These are phyloP conservation scores for Scedosporium minutisporum DNA, from an alignment of 2,329 filamentous ascomycete genomes.

Conservation along the genomic window DNA sequence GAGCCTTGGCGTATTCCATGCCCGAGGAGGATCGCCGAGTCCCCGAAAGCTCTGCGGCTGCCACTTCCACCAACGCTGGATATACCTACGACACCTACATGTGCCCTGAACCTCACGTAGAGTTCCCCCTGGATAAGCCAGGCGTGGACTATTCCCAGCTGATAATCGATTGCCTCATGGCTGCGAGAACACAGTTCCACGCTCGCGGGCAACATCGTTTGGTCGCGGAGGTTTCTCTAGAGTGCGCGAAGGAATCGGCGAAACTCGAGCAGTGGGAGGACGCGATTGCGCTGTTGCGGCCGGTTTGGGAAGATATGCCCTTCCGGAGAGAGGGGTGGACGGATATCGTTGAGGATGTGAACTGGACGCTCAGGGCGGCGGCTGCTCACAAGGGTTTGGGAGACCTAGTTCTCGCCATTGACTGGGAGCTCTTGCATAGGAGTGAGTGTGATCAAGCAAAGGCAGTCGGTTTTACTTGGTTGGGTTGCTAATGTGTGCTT, in stretches of 20 bases:
- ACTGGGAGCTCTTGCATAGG: slow-evolving; percentile 55
- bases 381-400: slow-evolving; percentile 42
- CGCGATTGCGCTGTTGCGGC: slow-evolving; percentile 42
- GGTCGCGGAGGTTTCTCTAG: slow-evolving; percentile 46
- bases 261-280: slow-evolving; percentile 41
- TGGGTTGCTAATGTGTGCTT: background rate
- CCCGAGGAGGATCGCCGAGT: slow-evolving; percentile 48
- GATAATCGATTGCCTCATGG: slow-evolving; percentile 42
- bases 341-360: slow-evolving; percentile 48
- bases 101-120: slow-evolving; percentile 53
- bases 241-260: slow-evolving; percentile 47
- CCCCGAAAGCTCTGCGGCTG: slow-evolving; percentile 37
- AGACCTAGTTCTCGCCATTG: slow-evolving; percentile 49
- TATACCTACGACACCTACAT: slow-evolving; percentile 58
- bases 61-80: slow-evolving; percentile 36
- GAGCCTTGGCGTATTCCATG: slow-evolving; percentile 44
- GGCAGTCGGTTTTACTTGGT: slow-evolving; percentile 3
- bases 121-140: slow-evolving; percentile 40
- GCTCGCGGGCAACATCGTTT: slow-evolving; percentile 42
- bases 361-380: slow-evolving; percentile 50
- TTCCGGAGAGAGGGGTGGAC: slow-evolving; percentile 53
- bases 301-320: slow-evolving; percentile 47
- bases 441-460: slow-evolving; percentile 31
- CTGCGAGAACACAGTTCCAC: slow-evolving; percentile 44
- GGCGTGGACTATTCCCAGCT: slow-evolving; percentile 47